A percentile compares a stretch with the other conserved stretches of the same genome.
These are phyloP conservation scores for Haplosporangium gracile DNA, from an alignment of 192 early-diverging fungal genomes.

Conservation along the genomic window DNA sequence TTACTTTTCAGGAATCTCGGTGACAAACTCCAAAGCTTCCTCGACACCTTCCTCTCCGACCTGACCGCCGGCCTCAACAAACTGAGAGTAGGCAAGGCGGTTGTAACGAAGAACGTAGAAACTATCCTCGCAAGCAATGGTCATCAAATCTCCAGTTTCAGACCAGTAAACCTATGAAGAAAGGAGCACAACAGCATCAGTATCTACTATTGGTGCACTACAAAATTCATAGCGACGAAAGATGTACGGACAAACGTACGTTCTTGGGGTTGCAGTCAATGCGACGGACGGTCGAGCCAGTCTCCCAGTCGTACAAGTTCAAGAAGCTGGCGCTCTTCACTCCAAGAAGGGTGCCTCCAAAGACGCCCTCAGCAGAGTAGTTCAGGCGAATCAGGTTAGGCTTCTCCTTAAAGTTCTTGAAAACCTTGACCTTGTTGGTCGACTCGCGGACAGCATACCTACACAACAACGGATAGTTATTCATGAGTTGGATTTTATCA, in stretches of 20 bases:
- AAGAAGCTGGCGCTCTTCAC: constrained; percentile 88
- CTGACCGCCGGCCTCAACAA: constrained; percentile 74
- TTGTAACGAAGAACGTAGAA: constrained; percentile 96
- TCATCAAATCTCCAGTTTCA: constrained; percentile 92
- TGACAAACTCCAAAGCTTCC: constrained; percentile 95
- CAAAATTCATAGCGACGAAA: background rate
- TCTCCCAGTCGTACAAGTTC: constrained; percentile 99
- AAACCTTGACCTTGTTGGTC: constrained; percentile 87
- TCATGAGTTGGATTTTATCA: background rate
- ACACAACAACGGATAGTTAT: background rate
- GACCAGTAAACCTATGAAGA: constrained; percentile 87
- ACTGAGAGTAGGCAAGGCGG: constrained; percentile 83
- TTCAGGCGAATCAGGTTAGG: constrained; percentile 75
- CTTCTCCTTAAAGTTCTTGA: constrained; percentile 97
- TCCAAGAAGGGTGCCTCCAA: constrained; percentile 93
- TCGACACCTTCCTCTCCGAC: constrained; percentile 96
- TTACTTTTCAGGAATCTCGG: constrained; percentile 90
- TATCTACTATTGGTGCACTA: background rate
- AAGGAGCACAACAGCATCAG: background rate
- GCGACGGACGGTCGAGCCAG: constrained; percentile 88
- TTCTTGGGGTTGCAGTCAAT: constrained; percentile 93
- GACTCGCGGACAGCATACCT: constrained; percentile 97
- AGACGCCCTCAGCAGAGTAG: constrained; percentile 94
- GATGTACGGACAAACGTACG: constrained; percentile 48
- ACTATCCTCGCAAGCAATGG: constrained; percentile 93